phyloP scores from a whole-genome alignment of 2,329 filamentous ascomycete species.

The Nemania diffusa region DNA sequence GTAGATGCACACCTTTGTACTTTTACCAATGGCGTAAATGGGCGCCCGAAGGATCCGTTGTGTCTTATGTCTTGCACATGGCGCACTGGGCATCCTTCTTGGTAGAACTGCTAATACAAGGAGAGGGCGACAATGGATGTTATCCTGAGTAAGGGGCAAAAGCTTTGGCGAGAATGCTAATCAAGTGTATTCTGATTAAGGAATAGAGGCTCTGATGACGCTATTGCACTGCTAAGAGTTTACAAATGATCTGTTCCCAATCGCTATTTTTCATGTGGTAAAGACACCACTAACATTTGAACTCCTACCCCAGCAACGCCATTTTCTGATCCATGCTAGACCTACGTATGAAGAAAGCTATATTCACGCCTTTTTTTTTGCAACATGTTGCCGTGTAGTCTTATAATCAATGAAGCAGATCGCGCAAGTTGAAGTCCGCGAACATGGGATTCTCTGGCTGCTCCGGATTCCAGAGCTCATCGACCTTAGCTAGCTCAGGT shows the following conservation, averaged over 20 bases:
- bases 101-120: too few species aligned
- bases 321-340: not conserved
- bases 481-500: not conserved
- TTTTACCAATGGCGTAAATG: too few species aligned
- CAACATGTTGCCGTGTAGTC: not conserved
- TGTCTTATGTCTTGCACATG: too few species aligned
- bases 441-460: not conserved
- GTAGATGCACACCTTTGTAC: too few species aligned
- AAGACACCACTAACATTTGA: not conserved
- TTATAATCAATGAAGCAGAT: not conserved
- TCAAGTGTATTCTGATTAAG: too few species aligned
- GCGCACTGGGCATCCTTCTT: too few species aligned
- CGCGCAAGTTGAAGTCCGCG: not conserved
- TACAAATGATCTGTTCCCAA: not conserved
- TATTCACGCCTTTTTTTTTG: not conserved
- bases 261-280: not conserved
- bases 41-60: too few species aligned
- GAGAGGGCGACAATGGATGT: too few species aligned
- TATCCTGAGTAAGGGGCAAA: too few species aligned
- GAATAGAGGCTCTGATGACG: not conserved
- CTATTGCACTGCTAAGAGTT: not conserved
- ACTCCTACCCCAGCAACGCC: not conserved
- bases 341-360: not conserved
- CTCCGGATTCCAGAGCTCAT: not conserved
- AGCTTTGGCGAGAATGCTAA: too few species aligned